A percentile compares a stretch with the other conserved stretches of the same genome.
phyloP scores from a whole-genome alignment of 352 stramenopile species.

The Aphanomyces stellatus region DNA sequence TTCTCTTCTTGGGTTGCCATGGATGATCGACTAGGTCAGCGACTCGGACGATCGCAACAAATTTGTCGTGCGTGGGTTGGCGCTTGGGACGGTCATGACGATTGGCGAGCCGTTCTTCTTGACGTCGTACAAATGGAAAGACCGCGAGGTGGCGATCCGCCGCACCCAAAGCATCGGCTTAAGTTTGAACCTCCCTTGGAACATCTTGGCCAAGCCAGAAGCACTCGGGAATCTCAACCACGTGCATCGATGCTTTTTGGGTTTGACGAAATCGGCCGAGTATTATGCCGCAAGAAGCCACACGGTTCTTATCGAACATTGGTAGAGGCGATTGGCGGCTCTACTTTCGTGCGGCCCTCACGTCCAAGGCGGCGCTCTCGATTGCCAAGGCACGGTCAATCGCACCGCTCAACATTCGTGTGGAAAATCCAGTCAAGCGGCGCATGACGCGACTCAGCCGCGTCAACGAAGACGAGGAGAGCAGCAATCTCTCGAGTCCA shows the following conservation, averaged over 20 bases:
- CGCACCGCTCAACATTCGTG: slow-evolving; percentile 12
- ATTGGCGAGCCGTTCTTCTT: slow-evolving; percentile 83
- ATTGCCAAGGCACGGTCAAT: not conserved
- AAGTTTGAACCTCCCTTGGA: slow-evolving; percentile 13
- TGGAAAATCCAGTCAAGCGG: not conserved
- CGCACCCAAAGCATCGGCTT: slow-evolving; percentile 14
- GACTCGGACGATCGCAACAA: slow-evolving; percentile 64
- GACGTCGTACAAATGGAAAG: slow-evolving; percentile 78
- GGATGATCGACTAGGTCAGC: not conserved
- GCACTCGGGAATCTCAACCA: slow-evolving; percentile 23
- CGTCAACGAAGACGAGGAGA: slow-evolving; percentile 23
- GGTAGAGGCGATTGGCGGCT: slow-evolving; percentile 28
- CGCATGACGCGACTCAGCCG: not conserved
- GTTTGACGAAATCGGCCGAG: slow-evolving; percentile 25
- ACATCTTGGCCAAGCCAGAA: slow-evolving; percentile 9
- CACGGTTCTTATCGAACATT: not conserved
- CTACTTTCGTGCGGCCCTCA: slow-evolving; percentile 78
- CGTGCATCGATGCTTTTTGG: slow-evolving; percentile 74
- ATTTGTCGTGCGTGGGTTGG: slow-evolving; percentile 75
- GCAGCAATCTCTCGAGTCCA: slow-evolving; percentile 41
- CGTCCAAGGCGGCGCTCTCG: slow-evolving; percentile 31
- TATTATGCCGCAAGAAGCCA: not conserved
- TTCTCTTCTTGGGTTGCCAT: slow-evolving; percentile 21
- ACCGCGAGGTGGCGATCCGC: slow-evolving; percentile 78
- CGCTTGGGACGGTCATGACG: slow-evolving; percentile 56